Conservation (phyloP, 1,139 yeast species). For the Suhomyces yuchorum region DNA sequence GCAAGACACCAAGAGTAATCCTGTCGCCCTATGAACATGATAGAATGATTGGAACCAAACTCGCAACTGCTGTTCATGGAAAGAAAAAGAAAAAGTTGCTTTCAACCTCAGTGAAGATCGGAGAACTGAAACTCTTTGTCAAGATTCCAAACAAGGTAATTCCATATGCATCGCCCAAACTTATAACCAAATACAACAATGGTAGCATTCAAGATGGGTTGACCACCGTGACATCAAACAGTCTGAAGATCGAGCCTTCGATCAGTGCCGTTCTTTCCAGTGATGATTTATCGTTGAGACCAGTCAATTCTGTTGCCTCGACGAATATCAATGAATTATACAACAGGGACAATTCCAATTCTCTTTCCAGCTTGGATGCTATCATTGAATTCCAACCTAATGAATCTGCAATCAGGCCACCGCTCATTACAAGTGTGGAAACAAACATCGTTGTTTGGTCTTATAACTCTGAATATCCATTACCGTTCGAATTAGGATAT, state of each 20-base stretch:
- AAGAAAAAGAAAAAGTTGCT: slow-evolving; percentile 44
- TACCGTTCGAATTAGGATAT: slow-evolving; percentile 43
- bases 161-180: slow-evolving; percentile 43
- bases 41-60: slow-evolving; percentile 33
- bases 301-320: slow-evolving; percentile 21
- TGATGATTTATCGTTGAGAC: slow-evolving; percentile 17
- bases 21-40: slow-evolving; percentile 20
- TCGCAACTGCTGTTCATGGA: slow-evolving; percentile 31
- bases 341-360: slow-evolving; percentile 30
- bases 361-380: slow-evolving; percentile 28
- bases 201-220: slow-evolving; percentile 13
- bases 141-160: slow-evolving; percentile 38
- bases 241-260: neutral
- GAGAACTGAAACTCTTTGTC: slow-evolving; percentile 37
- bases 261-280: slow-evolving; percentile 3
- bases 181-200: slow-evolving; percentile 41
- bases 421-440: slow-evolving; percentile 36
- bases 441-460: slow-evolving; percentile 47
- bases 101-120: slow-evolving; percentile 38
- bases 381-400: slow-evolving; percentile 29
- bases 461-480: slow-evolving; percentile 44
- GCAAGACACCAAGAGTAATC: neutral
- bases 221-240: slow-evolving; percentile 11
- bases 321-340: slow-evolving; percentile 36
- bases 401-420: slow-evolving; percentile 32